phyloP scores from a whole-genome alignment of 169 alveolate genomes.

The Plasmodium knowlesi region DNA sequence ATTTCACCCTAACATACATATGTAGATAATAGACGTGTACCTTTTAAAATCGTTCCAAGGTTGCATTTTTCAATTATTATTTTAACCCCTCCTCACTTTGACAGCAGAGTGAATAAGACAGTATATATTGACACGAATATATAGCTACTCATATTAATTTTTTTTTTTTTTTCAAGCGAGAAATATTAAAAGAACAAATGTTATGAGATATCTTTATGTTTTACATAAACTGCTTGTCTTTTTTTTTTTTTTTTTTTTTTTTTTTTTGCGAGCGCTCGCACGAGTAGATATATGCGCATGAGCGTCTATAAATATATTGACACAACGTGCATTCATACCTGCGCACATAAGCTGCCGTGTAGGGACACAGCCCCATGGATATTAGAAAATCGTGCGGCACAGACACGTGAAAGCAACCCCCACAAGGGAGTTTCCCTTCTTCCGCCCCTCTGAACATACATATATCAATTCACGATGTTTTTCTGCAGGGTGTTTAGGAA shows the following conservation, averaged over 20 bases:
- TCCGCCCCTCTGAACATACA: not conserved
- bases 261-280: no score
- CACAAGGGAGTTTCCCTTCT: not conserved
- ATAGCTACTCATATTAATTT: not conserved
- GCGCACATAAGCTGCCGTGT: not conserved
- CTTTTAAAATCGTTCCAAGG: not conserved
- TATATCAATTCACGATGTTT: conserved; percentile 32
- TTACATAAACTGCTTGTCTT: not conserved
- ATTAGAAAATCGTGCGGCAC: not conserved
- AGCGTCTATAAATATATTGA: not conserved
- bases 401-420: not conserved
- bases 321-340: not conserved
- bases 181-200: not conserved
- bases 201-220: not conserved
- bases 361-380: not conserved
- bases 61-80: not conserved
- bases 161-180: not conserved
- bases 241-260: not conserved
- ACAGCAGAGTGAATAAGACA: not conserved
- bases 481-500: conserved; percentile 9
- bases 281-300: not conserved
- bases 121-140: not conserved
- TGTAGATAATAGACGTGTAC: not conserved
- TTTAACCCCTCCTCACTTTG: not conserved
- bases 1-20: not conserved